Base-by-base conservation (phyloP, 768 basidiomycete genomes). In the Lactarius psammicola region DNA sequence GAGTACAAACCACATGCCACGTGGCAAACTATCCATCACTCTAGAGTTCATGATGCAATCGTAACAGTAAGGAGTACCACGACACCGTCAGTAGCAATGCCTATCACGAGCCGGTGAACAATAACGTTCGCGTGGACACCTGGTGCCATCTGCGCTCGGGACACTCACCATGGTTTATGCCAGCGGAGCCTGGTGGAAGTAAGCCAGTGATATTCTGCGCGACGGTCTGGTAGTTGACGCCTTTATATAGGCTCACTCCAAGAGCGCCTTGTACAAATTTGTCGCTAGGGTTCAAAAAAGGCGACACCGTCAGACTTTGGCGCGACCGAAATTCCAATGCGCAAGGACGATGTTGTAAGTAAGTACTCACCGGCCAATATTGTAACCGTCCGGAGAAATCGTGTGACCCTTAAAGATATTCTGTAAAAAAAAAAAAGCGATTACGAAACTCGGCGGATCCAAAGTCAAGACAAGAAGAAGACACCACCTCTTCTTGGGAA, bases 191-290 rank as follows among this genome's bases (percentile, higher is more conserved):
- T 6, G 82, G 68, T 3, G 81, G 70, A 65, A 89, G 78, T 30
- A 90, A 77, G 6, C 85, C 85, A 2, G 81, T 82, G 28, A 88
- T 55, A 58, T 81, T 81, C 69, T 78, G 63, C 10, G 76, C 79
- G 1, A 74, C 75, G 0, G 85, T 84, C 23, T 61, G 70, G 68
- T 87, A 90, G 0, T 69, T 78, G 60, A 68, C 30, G 28, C 67
- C 57, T 46, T 18, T 11, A 31, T 62, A 65, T n/a, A n/a, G n/a
- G 44, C 11, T 9, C 46, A 38, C 20, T 17, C 18, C 49, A 18
- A 57, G 9, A n/a, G 69, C 69, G 15, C 46, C 34, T 2, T 58
- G 18, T 17, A 61, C 68, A 20, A 70, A 42, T 20, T 9, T 33
- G 30, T 70, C 63, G n/a, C 69, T 70, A 42, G 5, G 10, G n/a